Evolutionary conservation across 805 yeast genomes (phyloP), one percentile per base, ranked within the genome.

Genomic region (Lipomyces mesembrius): DNA sequence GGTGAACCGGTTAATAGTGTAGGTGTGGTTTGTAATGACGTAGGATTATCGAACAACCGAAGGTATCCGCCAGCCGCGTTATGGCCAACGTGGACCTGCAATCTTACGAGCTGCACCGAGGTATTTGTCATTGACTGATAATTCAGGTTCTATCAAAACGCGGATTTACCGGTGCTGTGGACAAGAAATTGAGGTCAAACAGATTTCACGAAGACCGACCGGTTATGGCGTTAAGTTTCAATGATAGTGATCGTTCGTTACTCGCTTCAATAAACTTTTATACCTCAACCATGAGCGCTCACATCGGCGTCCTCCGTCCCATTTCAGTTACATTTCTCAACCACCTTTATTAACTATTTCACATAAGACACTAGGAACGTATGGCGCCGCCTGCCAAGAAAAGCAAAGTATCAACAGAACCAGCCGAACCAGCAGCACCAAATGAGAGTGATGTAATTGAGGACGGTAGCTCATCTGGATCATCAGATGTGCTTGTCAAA

Each of bases 21-120:
- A 7, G 55, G 34, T 20, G 34, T 52, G 5, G 49, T n/a, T 43
- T 43, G 49, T 8, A 43, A 43, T 7, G 22, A 17, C 49, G 22
- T n/a, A 17, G 49, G 49, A 43, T n/a, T 43, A 43, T 43, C 49
- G 9, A 43, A 43, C 22, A 7, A 43, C 20, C 49, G 6, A 43
- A 2, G 20, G 22, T 43, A 55, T 4, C 37, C 32, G 25, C 14
- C 37, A 32, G 58, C 25, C 11, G 22, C 32, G 58, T 55, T 35
- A 35, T 55, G 35, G 11, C 32, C 51, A n/a, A 57, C 32, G 32
- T 57, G 51, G 29, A 57, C 39, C 60, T 57, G 60, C 32, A 57
- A 22, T 57, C 60, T n/a, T 20, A 57, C 29, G 14, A 57, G n/a
- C 51, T 39, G 49, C 20, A 6, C 49, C 11, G 51, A 22, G n/a